These are phyloP conservation scores for Lasiodiplodia citricola DNA, from an alignment of 2,329 filamentous ascomycete species.

Conservation along the genomic window DNA sequence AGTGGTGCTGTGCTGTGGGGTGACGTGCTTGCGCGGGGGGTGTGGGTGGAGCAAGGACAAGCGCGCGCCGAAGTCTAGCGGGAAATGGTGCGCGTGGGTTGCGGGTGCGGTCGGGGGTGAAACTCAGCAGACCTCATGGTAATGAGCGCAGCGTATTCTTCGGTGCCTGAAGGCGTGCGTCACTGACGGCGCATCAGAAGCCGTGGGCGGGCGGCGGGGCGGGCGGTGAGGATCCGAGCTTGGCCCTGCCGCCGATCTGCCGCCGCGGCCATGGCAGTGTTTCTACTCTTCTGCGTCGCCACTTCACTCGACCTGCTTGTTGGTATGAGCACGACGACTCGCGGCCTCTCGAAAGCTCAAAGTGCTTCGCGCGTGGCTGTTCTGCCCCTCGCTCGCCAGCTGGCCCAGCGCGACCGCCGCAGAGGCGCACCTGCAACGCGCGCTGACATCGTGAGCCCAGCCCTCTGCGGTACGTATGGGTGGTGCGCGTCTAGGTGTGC, in stretches of 20 bases:
- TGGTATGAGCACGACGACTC: background rate
- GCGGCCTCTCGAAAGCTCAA: background rate
- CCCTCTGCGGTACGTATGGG: slow-evolving; percentile 48
- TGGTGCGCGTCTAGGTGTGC: background rate
- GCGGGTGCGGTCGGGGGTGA: background rate
- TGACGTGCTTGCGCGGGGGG: slow-evolving; percentile 9
- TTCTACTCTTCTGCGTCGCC: background rate
- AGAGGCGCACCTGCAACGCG: background rate
- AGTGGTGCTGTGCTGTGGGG: background rate
- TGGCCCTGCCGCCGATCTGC: slow-evolving; percentile 9
- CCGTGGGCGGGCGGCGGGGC: background rate
- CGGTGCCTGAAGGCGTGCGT: slow-evolving; percentile 20
- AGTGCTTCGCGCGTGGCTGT: background rate
- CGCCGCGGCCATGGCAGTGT: background rate
- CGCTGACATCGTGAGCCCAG: slow-evolving; percentile 46
- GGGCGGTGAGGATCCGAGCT: background rate
- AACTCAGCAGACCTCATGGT: slow-evolving; percentile 12
- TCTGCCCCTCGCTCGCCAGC: background rate
- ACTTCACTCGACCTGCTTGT: background rate
- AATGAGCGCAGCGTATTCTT: slow-evolving; percentile 11
- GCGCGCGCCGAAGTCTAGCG: background rate
- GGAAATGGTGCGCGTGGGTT: background rate
- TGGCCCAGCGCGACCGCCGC: background rate
- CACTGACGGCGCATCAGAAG: slow-evolving; percentile 2
- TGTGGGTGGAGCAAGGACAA: background rate